Evolutionary conservation across 129 eudicot species (phyloP), one percentile per base, ranked within the genome.

Genomic region (Rutidosis leptorrhynchoides): DNA sequence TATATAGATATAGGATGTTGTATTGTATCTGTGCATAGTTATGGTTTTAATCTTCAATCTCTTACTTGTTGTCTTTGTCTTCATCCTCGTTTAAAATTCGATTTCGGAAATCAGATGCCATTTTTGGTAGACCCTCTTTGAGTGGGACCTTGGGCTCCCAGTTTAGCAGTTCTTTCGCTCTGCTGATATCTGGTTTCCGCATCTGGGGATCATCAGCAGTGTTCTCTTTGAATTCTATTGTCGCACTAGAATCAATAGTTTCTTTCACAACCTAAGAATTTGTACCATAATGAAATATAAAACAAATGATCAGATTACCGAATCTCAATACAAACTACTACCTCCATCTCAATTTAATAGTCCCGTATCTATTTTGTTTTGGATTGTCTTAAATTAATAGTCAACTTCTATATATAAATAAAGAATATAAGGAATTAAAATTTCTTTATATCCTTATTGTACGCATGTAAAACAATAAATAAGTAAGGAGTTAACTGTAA

Each of bases 201-300:
- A 67, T 89, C 42, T 85, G 94, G 43, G 96, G 96, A 81, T 89
- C 96, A 72, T 89, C 96, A 30, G 93, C 94, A 9, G 94, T 85
- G 85, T 83, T 89, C n/a, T 80, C 81, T 63, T 62, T 79, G 65
- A 80, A 89, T 60, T 80, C 96, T 67, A 89, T 81, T 7, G 82
- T 79, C 8, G 90, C 93, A 74, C 87, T 83, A 2, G 90, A 65
- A 77, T 89, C 94, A 58, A 85, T 72, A 35, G 83, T 75, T 80
- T 85, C 90, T 74, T 89, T 85, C 32, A 85, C 94, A 46, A 89
- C 87, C 96, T 87, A 78, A 75, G 40, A 48, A 52, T 26, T 14
- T 8, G 53, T 22, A n/a, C 73, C 52, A 19, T 5, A n/a, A 54
- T 23, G 12, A 28, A 30, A 30, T 0, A 58, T 1, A 17, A 6